phyloP scores from a whole-genome alignment of 2,329 filamentous ascomycete genomes.

The Blastomyces parvus region DNA sequence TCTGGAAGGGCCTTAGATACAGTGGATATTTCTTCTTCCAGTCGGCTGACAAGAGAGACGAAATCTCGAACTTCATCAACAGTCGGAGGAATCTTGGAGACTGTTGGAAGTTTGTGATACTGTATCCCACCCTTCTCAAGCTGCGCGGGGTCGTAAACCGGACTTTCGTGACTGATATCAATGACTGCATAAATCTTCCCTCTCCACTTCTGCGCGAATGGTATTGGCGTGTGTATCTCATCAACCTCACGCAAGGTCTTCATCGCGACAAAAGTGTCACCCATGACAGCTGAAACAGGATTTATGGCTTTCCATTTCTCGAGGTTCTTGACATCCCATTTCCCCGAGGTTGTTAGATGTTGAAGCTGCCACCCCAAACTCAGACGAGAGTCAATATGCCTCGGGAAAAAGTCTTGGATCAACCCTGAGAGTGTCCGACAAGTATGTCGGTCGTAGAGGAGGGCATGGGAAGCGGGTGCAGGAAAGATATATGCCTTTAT shows the following conservation, averaged over 20 bases:
- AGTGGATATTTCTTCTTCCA: slow-evolving; percentile 48
- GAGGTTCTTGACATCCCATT: slow-evolving; percentile 97
- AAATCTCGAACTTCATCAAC: slow-evolving; percentile 52
- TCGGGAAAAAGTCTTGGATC: slow-evolving; percentile 70
- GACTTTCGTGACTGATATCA: slow-evolving; percentile 83
- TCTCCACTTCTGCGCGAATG: slow-evolving; percentile 61
- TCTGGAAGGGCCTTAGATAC: slow-evolving; percentile 29
- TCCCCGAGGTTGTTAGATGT: slow-evolving; percentile 77
- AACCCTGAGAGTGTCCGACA: slow-evolving; percentile 70
- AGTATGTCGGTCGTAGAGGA: slow-evolving; percentile 69
- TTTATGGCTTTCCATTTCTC: slow-evolving; percentile 76
- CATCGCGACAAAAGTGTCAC: slow-evolving; percentile 72
- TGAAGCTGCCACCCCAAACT: slow-evolving; percentile 85
- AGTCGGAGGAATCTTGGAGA: slow-evolving; percentile 78
- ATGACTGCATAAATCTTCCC: slow-evolving; percentile 63
- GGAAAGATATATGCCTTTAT: slow-evolving; percentile 55
- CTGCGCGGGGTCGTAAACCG: slow-evolving; percentile 72
- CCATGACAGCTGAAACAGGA: slow-evolving; percentile 71
- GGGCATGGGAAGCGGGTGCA: slow-evolving; percentile 67
- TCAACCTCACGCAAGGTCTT: slow-evolving; percentile 91
- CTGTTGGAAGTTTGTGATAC: slow-evolving; percentile 82
- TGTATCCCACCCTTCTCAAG: slow-evolving; percentile 57
- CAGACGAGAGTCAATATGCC: slow-evolving; percentile 65
- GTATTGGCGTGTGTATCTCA: slow-evolving; percentile 63
- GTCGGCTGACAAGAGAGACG: slow-evolving; percentile 48